These are phyloP conservation scores for Isabelozyma heimii DNA, from an alignment of 805 yeast genomes.

Conservation along the genomic window DNA sequence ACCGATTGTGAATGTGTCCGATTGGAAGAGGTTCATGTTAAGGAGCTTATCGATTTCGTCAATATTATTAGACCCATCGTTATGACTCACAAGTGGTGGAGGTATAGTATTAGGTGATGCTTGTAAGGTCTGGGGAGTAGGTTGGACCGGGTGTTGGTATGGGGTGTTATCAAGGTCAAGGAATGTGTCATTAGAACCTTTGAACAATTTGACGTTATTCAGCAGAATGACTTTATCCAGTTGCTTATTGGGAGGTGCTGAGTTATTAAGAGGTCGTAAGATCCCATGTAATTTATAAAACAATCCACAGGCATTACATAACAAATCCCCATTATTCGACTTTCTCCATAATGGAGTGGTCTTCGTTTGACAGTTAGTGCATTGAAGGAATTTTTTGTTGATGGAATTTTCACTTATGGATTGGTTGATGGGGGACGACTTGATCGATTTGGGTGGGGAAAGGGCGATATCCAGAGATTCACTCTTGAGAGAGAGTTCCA, in stretches of 20 bases:
- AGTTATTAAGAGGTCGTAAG: slow-evolving; percentile 35
- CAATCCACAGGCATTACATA: slow-evolving; percentile 47
- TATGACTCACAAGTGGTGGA: background rate
- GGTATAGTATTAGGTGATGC: background rate
- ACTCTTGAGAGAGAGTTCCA: slow-evolving; percentile 33
- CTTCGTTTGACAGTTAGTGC: slow-evolving; percentile 42
- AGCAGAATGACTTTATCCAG: slow-evolving; percentile 21
- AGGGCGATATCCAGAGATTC: slow-evolving; percentile 12
- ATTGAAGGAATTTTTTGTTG: slow-evolving; percentile 26
- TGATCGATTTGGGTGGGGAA: slow-evolving; percentile 7
- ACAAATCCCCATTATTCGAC: slow-evolving; percentile 38
- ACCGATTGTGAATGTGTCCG: slow-evolving; percentile 28
- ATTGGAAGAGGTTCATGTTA: slow-evolving; percentile 37
- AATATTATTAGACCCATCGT: slow-evolving; percentile 4
- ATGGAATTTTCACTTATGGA: slow-evolving; percentile 2
- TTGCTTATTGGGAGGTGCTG: background rate
- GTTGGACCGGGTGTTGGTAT: background rate
- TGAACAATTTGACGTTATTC: slow-evolving; percentile 22
- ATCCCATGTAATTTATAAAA: slow-evolving; percentile 46
- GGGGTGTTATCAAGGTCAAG: slow-evolving; percentile 7
- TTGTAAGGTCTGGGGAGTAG: background rate
- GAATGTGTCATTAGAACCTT: slow-evolving; percentile 12
- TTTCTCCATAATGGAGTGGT: slow-evolving; percentile 47
- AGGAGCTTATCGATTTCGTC: slow-evolving; percentile 42
- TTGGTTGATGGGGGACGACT: slow-evolving; percentile 3